A percentile compares a stretch with the other conserved stretches of the same genome.
Evolutionary conservation across 495 filamentous ascomycete species (phyloP).

Genomic region (Pseudevernia furfuracea): DNA sequence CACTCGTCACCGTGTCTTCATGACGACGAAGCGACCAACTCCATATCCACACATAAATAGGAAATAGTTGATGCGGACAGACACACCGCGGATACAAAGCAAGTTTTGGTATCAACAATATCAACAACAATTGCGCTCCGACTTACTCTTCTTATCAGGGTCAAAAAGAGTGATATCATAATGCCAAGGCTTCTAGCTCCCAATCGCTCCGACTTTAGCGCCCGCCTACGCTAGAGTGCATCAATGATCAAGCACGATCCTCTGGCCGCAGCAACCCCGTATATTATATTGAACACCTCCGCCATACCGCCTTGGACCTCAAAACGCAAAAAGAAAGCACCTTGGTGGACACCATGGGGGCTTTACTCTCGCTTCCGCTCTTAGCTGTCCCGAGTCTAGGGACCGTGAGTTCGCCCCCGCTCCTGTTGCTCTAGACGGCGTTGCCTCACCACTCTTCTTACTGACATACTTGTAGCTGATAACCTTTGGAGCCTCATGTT

Average conservation of each 20-base stretch:
- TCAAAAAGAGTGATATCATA: too few species aligned
- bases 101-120: too few species aligned
- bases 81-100: background rate
- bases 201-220: too few species aligned
- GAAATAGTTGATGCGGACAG: background rate
- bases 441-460: constrained; percentile 17
- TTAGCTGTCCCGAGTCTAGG: constrained; percentile 79
- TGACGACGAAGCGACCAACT: background rate
- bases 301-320: background rate
- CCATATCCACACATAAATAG: background rate
- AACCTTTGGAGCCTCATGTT: constrained; percentile 76
- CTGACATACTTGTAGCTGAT: constrained; percentile 48
- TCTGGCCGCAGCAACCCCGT: too few species aligned
- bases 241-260: too few species aligned
- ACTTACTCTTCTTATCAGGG: too few species aligned
- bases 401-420: constrained; percentile 56
- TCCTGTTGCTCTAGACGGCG: background rate
- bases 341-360: constrained; percentile 59
- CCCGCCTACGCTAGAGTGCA: too few species aligned
- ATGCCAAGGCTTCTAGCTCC: too few species aligned
- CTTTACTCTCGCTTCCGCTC: constrained; percentile 79
- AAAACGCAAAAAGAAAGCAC: background rate
- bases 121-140: too few species aligned
- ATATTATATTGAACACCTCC: background rate
- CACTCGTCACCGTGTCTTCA: background rate